phyloP scores from a whole-genome alignment of 331 rosid species.

The Rosa hybrid region DNA sequence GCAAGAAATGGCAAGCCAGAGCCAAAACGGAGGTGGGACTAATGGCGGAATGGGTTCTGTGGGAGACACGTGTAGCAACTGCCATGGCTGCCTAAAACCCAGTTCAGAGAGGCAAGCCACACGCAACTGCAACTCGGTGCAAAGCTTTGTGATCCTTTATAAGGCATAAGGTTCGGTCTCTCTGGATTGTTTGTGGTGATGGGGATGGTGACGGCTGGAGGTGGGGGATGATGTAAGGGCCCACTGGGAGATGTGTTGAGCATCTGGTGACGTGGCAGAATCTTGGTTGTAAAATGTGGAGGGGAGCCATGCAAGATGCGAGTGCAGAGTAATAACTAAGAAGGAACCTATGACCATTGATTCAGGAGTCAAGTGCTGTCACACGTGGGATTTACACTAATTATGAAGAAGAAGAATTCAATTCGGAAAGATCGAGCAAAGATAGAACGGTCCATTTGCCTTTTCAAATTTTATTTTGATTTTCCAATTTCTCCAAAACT shows the following conservation, averaged over 20 bases:
- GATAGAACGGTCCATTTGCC: too few relatives aligned
- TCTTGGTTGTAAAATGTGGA: conserved; percentile 7
- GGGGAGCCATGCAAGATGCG: conserved; percentile 12
- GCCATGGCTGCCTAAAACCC: conserved; percentile 14
- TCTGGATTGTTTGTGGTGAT: neutral
- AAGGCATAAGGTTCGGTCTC: neutral
- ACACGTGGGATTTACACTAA: neutral
- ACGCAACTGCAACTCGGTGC: conserved; percentile 9
- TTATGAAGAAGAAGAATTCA: neutral
- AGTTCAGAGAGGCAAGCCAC: conserved; percentile 10
- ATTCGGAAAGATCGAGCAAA: too few relatives aligned
- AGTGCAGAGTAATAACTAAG: neutral
- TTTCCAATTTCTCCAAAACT: too few relatives aligned
- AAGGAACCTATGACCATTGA: neutral
- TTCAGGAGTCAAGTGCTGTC: neutral
- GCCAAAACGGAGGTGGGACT: neutral
- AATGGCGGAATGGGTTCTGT: neutral
- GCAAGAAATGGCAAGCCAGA: neutral
- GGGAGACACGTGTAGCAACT: neutral
- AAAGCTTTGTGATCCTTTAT: neutral
- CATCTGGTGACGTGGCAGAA: neutral
- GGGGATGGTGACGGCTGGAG: neutral
- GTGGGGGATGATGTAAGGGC: neutral
- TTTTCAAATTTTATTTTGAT: too few relatives aligned
- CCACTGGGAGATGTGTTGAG: neutral